Evolutionary conservation across 495 filamentous ascomycete species (phyloP).

Genomic region (Aspergillus diversus): DNA sequence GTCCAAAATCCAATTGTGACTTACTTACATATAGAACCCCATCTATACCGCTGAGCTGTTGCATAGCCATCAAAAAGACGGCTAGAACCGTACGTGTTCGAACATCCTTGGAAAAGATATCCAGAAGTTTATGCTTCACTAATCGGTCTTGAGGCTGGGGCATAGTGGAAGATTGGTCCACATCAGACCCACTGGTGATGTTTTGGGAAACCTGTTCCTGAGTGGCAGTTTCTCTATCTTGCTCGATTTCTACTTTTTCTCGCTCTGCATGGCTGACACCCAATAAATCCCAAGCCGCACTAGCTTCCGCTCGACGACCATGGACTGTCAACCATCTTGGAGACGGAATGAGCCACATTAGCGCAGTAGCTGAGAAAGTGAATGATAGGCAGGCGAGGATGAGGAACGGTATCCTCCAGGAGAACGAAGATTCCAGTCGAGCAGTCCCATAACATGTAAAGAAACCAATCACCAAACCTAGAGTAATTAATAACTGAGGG

Average conservation of each 20-base stretch:
- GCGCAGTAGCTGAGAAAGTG: constrained; percentile 39
- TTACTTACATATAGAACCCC: constrained; percentile 54
- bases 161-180: not conserved
- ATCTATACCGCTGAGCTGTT: constrained; percentile 54
- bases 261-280: constrained; percentile 54
- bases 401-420: constrained; percentile 61
- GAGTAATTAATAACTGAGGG: constrained; percentile 57
- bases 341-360: constrained; percentile 47
- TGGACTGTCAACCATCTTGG: constrained; percentile 54
- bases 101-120: constrained; percentile 48
- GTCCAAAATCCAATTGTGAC: not conserved
- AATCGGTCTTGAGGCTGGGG: constrained; percentile 11
- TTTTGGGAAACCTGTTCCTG: constrained; percentile 10
- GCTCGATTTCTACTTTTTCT: constrained; percentile 50
- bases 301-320: constrained; percentile 40
- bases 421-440: constrained; percentile 51
- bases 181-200: constrained; percentile 7
- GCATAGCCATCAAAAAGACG: constrained; percentile 49
- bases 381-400: constrained; percentile 48
- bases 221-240: constrained; percentile 19
- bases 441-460: constrained; percentile 66
- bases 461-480: constrained; percentile 58
- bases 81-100: constrained; percentile 42
- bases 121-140: constrained; percentile 26
- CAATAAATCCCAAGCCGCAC: constrained; percentile 45